Percentiles rank a stretch among this genome's conserved stretches.
Conservation (phyloP, 2,329 filamentous ascomycete genomes). For the Cytospora mali region DNA sequence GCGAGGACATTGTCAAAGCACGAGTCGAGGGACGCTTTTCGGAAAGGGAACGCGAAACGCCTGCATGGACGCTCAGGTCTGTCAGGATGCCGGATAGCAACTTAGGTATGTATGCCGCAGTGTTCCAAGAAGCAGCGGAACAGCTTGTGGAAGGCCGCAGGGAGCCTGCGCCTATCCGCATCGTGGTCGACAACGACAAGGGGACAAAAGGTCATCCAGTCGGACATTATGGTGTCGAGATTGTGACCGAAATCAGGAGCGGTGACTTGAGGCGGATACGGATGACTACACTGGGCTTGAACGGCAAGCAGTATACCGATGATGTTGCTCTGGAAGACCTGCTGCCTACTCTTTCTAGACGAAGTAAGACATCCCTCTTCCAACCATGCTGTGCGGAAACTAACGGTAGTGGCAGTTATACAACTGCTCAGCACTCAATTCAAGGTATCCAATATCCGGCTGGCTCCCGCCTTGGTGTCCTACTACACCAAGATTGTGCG, state of each 20-base stretch:
- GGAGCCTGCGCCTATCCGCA: conserved; percentile 68
- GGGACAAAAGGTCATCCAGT: conserved; percentile 68
- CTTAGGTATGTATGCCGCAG: conserved; percentile 63
- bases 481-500: conserved; percentile 79
- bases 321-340: conserved; percentile 74
- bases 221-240: conserved; percentile 70
- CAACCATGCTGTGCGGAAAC: conserved; percentile 24
- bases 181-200: conserved; percentile 72
- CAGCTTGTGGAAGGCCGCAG: conserved; percentile 65
- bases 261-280: conserved; percentile 54
- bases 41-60: conserved; percentile 79
- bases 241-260: conserved; percentile 65
- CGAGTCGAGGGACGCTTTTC: conserved; percentile 83
- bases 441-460: conserved; percentile 63
- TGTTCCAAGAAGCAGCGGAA: conserved; percentile 71
- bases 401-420: conserved; percentile 58
- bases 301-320: conserved; percentile 73
- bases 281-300: conserved; percentile 62
- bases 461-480: conserved; percentile 71
- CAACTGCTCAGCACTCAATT: conserved; percentile 73
- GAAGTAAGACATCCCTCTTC: conserved; percentile 57
- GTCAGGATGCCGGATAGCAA: conserved; percentile 64
- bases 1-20: conserved; percentile 85
- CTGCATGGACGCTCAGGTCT: conserved; percentile 78
- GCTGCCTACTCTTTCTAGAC: conserved; percentile 71